These are phyloP conservation scores for Podaxis sp. DNA, from an alignment of 768 basidiomycete species.

Conservation along the genomic window DNA sequence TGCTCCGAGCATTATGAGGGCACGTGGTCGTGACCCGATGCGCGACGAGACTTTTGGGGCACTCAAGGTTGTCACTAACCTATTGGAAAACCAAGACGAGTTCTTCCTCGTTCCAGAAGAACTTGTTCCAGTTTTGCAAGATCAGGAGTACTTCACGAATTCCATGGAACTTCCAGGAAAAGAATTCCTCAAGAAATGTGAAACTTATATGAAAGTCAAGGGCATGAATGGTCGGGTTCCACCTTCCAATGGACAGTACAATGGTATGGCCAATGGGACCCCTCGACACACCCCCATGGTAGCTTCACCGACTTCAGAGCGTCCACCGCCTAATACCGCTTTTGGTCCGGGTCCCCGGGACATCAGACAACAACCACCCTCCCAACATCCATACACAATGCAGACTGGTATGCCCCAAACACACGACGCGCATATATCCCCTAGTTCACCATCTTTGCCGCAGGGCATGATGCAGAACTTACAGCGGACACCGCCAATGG, in stretches of 20 bases:
- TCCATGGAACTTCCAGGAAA: conserved; percentile 88
- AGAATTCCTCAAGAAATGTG: conserved; percentile 94
- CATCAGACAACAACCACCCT: conserved; percentile 33
- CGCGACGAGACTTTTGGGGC: conserved; percentile 92
- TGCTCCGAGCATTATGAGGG: conserved; percentile 96
- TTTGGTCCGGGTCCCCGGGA: conserved; percentile 35
- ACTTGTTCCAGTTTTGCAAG: conserved; percentile 79
- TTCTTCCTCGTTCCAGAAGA: conserved; percentile 94
- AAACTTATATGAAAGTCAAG: conserved; percentile 81
- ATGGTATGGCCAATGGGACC: conserved; percentile 38
- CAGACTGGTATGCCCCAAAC: conserved; percentile 41
- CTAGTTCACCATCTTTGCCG: conserved; percentile 45
- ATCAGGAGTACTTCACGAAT: conserved; percentile 90
- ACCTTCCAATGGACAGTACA: conserved; percentile 30
- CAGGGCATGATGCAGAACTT: conserved; percentile 46
- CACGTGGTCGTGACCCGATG: conserved; percentile 78
- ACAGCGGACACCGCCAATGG: conserved; percentile 29
- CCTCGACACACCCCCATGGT: conserved; percentile 33
- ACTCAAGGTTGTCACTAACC: conserved; percentile 79
- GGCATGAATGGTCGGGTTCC: conserved; percentile 54
- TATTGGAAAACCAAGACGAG: conserved; percentile 93
- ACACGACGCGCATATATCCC: conserved; percentile 31
- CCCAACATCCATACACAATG: conserved; percentile 21
- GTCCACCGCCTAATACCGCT: conserved; percentile 40
- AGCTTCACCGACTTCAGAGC: conserved; percentile 42